Percentiles rank a stretch among this genome's conserved stretches.
These are phyloP conservation scores for Hypoxylon subgilvum DNA, from an alignment of 495 filamentous ascomycete genomes.

Conservation along the genomic window DNA sequence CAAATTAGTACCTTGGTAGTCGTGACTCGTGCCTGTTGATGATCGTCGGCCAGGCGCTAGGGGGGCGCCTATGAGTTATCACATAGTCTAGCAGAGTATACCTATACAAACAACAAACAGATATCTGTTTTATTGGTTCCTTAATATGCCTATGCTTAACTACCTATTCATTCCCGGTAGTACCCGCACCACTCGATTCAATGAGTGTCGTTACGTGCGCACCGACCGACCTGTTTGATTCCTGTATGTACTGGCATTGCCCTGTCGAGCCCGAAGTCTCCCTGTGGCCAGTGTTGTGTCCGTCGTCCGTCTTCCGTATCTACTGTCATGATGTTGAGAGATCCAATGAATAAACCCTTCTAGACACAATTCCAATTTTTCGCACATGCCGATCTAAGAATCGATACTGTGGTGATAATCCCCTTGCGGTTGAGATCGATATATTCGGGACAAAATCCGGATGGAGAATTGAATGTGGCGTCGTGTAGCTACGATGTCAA, in stretches of 20 bases:
- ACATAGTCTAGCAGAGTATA: neutral
- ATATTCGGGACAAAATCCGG: constrained; percentile 19
- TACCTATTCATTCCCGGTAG: constrained; percentile 17
- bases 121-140: constrained; percentile 20
- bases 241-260: constrained; percentile 31
- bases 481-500: constrained; percentile 22
- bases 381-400: constrained; percentile 26
- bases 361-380: constrained; percentile 23
- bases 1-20: constrained; percentile 16
- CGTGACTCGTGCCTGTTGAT: constrained; percentile 35
- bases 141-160: constrained; percentile 24
- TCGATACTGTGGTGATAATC: constrained; percentile 7
- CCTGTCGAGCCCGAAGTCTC: neutral
- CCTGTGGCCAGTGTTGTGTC: constrained; percentile 7
- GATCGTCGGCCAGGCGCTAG: constrained; percentile 4
- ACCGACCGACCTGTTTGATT: constrained; percentile 19
- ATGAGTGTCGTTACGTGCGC: constrained; percentile 8
- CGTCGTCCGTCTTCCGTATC: constrained; percentile 6
- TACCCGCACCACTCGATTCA: neutral
- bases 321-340: constrained; percentile 14
- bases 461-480: constrained; percentile 33
- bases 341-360: constrained; percentile 31
- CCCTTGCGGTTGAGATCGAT: constrained; percentile 25
- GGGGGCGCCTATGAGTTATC: constrained; percentile 5
- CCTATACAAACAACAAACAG: constrained; percentile 4